Evolutionary conservation across 257 asterid species (phyloP).

Genomic region (Nicotiana otophora): DNA sequence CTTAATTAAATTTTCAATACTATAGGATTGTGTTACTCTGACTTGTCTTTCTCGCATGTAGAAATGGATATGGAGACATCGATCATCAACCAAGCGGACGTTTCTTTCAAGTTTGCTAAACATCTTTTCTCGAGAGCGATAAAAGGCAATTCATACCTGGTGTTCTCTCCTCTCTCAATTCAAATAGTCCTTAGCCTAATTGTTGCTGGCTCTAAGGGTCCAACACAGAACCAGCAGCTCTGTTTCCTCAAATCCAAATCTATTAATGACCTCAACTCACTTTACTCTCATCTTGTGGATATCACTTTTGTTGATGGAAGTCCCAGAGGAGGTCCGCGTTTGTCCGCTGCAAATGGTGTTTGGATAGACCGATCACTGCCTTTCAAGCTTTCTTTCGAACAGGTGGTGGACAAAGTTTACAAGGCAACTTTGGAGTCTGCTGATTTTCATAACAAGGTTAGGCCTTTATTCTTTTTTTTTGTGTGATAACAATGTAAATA

Average conservation of each 20-base stretch:
- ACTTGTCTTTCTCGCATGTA: neutral
- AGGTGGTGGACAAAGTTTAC: slow-evolving; percentile 30
- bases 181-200: slow-evolving; percentile 10
- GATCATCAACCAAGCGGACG: slow-evolving; percentile 37
- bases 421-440: slow-evolving; percentile 38
- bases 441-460: slow-evolving; percentile 48
- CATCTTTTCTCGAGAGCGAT: slow-evolving; percentile 31
- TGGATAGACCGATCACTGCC: slow-evolving; percentile 40
- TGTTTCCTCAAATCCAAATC: slow-evolving; percentile 9
- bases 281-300: slow-evolving; percentile 40
- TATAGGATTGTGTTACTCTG: neutral
- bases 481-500: too few species aligned
- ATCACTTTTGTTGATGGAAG: slow-evolving; percentile 31
- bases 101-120: slow-evolving; percentile 35
- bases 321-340: slow-evolving; percentile 30
- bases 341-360: slow-evolving; percentile 49
- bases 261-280: slow-evolving; percentile 11
- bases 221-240: slow-evolving; percentile 10
- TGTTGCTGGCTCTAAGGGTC: slow-evolving; percentile 11
- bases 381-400: slow-evolving; percentile 34
- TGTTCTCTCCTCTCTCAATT: slow-evolving; percentile 17
- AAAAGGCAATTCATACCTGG: slow-evolving; percentile 16
- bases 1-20: too few species aligned
- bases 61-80: slow-evolving; percentile 37
- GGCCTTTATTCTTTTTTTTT: neutral